These are phyloP conservation scores for Diplodia mutila DNA, from an alignment of 2,329 filamentous ascomycete genomes.

Conservation along the genomic window DNA sequence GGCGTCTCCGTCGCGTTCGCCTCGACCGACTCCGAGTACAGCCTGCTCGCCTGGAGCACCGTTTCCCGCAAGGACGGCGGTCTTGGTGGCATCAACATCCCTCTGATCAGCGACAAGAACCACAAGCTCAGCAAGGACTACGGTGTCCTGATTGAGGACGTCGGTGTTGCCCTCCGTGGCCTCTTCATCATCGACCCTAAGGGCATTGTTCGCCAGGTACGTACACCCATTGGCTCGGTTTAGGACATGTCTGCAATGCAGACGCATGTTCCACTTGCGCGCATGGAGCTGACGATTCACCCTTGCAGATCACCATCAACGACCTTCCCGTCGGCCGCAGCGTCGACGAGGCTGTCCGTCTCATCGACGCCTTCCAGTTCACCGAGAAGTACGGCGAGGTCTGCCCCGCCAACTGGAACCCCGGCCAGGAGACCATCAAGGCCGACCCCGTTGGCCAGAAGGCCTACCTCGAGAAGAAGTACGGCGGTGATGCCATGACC, in stretches of 20 bases:
- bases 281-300: slow-evolving; percentile 26
- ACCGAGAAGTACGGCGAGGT: slow-evolving; percentile 50
- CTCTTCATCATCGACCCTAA: slow-evolving; percentile 70
- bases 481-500: slow-evolving; percentile 34
- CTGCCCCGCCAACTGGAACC: slow-evolving; percentile 50
- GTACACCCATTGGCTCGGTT: slow-evolving; percentile 27
- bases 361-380: slow-evolving; percentile 56
- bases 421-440: slow-evolving; percentile 46
- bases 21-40: slow-evolving; percentile 65
- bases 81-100: slow-evolving; percentile 63
- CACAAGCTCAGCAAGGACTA: slow-evolving; percentile 64
- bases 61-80: slow-evolving; percentile 64
- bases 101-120: slow-evolving; percentile 65
- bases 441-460: slow-evolving; percentile 46
- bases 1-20: slow-evolving; percentile 64
- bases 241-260: background rate
- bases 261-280: slow-evolving; percentile 7
- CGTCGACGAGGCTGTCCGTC: slow-evolving; percentile 65
- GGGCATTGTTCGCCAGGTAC: slow-evolving; percentile 58
- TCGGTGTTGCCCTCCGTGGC: slow-evolving; percentile 65
- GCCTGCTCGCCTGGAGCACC: slow-evolving; percentile 61
- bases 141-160: slow-evolving; percentile 66
- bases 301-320: slow-evolving; percentile 63
- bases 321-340: slow-evolving; percentile 67
- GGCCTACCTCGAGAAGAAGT: slow-evolving; percentile 41